phyloP scores from a whole-genome alignment of 2,329 filamentous ascomycete species.

The Xenoacremonium recifei region DNA sequence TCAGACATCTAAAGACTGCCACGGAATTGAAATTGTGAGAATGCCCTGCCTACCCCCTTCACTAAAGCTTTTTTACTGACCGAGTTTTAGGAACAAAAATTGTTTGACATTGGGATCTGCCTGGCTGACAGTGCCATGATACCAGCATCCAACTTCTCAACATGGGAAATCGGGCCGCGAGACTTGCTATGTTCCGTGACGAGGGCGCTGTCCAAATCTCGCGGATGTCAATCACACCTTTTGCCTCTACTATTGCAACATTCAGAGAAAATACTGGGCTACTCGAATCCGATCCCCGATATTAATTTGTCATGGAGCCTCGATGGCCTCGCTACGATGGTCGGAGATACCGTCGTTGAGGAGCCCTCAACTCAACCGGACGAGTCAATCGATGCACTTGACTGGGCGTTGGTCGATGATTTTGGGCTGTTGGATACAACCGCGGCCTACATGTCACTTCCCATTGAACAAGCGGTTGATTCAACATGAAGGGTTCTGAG shows the following conservation, averaged over 20 bases:
- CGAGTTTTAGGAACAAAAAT: slow-evolving; percentile 28
- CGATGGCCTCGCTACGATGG: neutral
- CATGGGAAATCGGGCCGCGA: slow-evolving; percentile 26
- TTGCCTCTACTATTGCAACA: slow-evolving; percentile 26
- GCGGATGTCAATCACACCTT: slow-evolving; percentile 27
- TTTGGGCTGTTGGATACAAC: slow-evolving; percentile 14
- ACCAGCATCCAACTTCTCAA: slow-evolving; percentile 14
- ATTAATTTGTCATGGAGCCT: slow-evolving; percentile 11
- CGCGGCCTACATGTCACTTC: slow-evolving; percentile 2
- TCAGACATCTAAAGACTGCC: slow-evolving; percentile 28
- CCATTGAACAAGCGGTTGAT: neutral
- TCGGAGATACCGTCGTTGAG: slow-evolving; percentile 5
- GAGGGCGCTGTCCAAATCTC: slow-evolving; percentile 20
- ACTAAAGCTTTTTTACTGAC: neutral
- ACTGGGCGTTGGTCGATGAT: slow-evolving; percentile 5
- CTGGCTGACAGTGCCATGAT: slow-evolving; percentile 26
- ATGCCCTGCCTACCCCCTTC: neutral
- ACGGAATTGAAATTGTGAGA: slow-evolving; percentile 31
- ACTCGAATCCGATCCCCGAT: slow-evolving; percentile 12
- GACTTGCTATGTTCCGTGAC: slow-evolving; percentile 28
- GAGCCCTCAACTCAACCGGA: slow-evolving; percentile 10
- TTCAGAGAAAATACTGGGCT: slow-evolving; percentile 14
- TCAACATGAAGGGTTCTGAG: neutral
- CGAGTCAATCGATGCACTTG: neutral
- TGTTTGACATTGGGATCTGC: slow-evolving; percentile 31